A percentile compares a stretch with the other conserved stretches of the same genome.
Evolutionary conservation across 2,329 filamentous ascomycete genomes (phyloP).

Genomic region (Davidsoniella neocaledoniae): DNA sequence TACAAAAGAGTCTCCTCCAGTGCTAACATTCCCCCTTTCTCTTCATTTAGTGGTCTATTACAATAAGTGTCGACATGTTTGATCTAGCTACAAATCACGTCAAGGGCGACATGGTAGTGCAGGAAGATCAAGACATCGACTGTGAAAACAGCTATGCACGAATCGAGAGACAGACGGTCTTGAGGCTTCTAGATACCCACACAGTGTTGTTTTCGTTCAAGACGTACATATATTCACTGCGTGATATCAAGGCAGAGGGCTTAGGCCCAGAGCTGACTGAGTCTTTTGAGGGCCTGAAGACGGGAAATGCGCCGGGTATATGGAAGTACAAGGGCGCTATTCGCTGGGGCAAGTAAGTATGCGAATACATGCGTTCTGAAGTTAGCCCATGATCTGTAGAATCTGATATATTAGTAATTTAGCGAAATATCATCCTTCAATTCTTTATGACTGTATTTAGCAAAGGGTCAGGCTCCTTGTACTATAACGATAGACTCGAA

Average conservation of each 20-base stretch:
- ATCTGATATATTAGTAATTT: not conserved
- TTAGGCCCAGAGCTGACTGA: slow-evolving; percentile 29
- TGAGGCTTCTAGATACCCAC: slow-evolving; percentile 28
- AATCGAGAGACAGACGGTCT: slow-evolving; percentile 35
- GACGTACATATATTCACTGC: slow-evolving; percentile 33
- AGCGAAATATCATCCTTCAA: not conserved
- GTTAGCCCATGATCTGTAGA: not conserved
- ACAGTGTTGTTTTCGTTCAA: slow-evolving; percentile 39
- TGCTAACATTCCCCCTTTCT: not conserved
- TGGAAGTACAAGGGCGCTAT: slow-evolving; percentile 34
- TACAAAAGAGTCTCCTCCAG: not conserved
- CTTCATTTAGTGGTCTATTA: slow-evolving; percentile 29
- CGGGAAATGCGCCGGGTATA: slow-evolving; percentile 36
- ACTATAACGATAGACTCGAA: too few species aligned
- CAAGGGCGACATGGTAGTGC: slow-evolving; percentile 19
- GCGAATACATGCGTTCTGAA: slow-evolving; percentile 27
- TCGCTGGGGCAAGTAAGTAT: slow-evolving; percentile 30
- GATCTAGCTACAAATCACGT: slow-evolving; percentile 23
- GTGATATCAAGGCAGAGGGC: slow-evolving; percentile 32
- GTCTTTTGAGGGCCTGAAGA: slow-evolving; percentile 33
- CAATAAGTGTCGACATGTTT: slow-evolving; percentile 27
- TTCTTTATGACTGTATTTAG: too few species aligned
- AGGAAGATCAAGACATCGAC: slow-evolving; percentile 23
- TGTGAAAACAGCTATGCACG: slow-evolving; percentile 24
- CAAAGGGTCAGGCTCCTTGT: too few species aligned